Evolutionary conservation across 352 stramenopile species (phyloP).

Genomic region (Plasmopara viticola): DNA sequence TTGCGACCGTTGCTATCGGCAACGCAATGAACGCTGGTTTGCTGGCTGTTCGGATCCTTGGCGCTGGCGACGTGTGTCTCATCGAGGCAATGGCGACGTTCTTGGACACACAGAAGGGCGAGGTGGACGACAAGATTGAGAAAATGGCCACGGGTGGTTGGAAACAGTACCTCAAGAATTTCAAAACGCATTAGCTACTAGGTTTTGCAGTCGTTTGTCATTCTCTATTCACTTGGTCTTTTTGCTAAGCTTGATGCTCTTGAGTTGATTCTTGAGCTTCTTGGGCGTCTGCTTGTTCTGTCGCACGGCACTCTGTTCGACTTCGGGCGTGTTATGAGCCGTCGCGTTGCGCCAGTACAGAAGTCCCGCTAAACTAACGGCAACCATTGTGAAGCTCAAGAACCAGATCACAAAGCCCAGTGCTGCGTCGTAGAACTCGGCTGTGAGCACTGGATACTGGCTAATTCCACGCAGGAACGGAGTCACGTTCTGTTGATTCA

Average conservation of each 20-base stretch:
- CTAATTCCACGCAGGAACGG: conserved; percentile 60
- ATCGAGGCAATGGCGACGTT: conserved; percentile 90
- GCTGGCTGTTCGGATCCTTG: conserved; percentile 95
- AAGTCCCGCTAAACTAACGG: conserved; percentile 53
- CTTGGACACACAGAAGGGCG: conserved; percentile 86
- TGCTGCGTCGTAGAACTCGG: conserved; percentile 48
- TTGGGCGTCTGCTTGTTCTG: conserved; percentile 65
- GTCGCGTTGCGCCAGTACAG: conserved; percentile 68
- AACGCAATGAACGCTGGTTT: conserved; percentile 97
- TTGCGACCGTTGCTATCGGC: conserved; percentile 97
- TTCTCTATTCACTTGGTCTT: conserved; percentile 35
- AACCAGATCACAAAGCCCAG: conserved; percentile 77
- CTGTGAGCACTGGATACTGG: conserved; percentile 52
- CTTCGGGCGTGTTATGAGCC: conserved; percentile 22
- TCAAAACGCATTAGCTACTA: conserved; percentile 25
- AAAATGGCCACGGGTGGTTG: conserved; percentile 83
- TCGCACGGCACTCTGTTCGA: conserved; percentile 17
- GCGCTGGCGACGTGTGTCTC: conserved; percentile 49
- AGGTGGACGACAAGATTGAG: conserved; percentile 92
- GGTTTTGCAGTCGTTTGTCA: not conserved
- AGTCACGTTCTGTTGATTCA: conserved; percentile 36
- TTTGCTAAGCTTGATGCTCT: conserved; percentile 61
- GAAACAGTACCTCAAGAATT: conserved; percentile 86
- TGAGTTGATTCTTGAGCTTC: conserved; percentile 66
- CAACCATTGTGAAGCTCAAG: conserved; percentile 48